Evolutionary conservation across 352 stramenopile genomes (phyloP).

Genomic region (Thalassiosira mediterranea): DNA sequence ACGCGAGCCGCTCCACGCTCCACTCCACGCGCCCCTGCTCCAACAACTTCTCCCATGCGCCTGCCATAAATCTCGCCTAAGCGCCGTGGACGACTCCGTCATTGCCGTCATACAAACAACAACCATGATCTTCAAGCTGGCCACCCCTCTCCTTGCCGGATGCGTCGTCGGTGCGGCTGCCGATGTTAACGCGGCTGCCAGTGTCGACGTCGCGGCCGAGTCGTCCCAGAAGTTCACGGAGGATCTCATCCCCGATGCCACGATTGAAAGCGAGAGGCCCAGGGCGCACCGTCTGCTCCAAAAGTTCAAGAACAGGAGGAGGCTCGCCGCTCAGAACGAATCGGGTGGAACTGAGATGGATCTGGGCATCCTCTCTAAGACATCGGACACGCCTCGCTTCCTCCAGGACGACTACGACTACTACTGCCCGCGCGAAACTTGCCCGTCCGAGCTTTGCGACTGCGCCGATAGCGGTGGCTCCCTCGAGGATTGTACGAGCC

Average conservation of each 20-base stretch:
- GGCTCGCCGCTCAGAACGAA: neutral
- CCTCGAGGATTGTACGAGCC: conserved; percentile 36
- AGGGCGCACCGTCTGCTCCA: conserved; percentile 25
- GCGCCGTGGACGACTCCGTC: no score
- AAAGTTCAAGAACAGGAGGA: conserved; percentile 27
- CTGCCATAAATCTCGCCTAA: no score
- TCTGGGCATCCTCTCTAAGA: conserved; percentile 25
- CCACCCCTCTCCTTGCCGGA: conserved; percentile 6
- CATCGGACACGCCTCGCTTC: conserved; percentile 25
- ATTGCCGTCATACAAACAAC: no score
- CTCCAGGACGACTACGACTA: conserved; percentile 37
- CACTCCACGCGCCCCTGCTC: no score
- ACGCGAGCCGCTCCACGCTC: no score
- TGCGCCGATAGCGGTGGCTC: conserved; percentile 42
- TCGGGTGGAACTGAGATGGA: neutral
- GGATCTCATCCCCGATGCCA: neutral
- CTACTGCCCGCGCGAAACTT: conserved; percentile 52
- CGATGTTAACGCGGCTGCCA: neutral
- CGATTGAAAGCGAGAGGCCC: neutral
- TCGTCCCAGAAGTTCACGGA: no score
- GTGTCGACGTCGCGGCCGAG: neutral
- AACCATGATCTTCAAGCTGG: conserved; percentile 3
- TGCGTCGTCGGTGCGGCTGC: conserved; percentile 7
- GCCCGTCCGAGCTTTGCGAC: conserved; percentile 43
- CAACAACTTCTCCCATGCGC: no score